A percentile compares a stretch with the other conserved stretches of the same genome.
phyloP scores from a whole-genome alignment of 768 basidiomycete species.

The Sporobolomyces phaffii region DNA sequence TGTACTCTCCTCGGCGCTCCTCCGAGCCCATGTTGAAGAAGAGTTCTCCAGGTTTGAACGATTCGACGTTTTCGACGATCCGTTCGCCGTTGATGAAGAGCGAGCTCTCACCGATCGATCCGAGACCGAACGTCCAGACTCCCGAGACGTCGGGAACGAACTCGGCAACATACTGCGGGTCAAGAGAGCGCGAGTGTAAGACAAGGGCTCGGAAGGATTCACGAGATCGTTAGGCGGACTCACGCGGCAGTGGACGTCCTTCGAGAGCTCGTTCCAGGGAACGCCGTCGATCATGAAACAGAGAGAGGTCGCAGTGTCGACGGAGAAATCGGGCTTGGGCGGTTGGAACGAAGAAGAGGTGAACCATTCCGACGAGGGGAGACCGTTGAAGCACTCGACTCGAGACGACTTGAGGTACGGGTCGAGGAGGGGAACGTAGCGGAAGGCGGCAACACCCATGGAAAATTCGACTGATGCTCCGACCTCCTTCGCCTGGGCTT shows the following conservation, averaged over 20 bases:
- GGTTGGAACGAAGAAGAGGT: not conserved
- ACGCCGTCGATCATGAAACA: conserved; percentile 34
- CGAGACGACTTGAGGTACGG: conserved; percentile 11
- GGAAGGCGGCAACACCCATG: conserved; percentile 29
- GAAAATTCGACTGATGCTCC: conserved; percentile 26
- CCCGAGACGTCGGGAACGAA: conserved; percentile 31
- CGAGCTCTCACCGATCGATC: conserved; percentile 20
- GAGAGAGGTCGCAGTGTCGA: not conserved
- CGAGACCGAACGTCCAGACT: conserved; percentile 35
- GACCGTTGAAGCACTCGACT: conserved; percentile 35
- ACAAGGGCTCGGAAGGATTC: not conserved
- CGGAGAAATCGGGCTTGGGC: not conserved
- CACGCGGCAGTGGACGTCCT: conserved; percentile 6
- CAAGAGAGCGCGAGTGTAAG: too few relatives aligned
- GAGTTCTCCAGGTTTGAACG: conserved; percentile 16
- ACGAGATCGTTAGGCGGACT: not conserved
- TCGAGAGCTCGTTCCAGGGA: conserved; percentile 11
- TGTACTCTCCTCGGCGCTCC: conserved; percentile 32
- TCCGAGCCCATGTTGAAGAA: conserved; percentile 36
- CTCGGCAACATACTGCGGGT: conserved; percentile 13
- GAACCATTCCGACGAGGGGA: conserved; percentile 6
- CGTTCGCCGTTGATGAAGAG: conserved; percentile 38
- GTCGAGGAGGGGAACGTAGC: conserved; percentile 35
- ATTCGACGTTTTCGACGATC: conserved; percentile 33
- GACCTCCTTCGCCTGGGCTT: conserved; percentile 41